Evolutionary conservation across 495 filamentous ascomycete genomes (phyloP), one percentile per base, ranked within the genome.

Genomic region (Aspergillus baeticus): DNA sequence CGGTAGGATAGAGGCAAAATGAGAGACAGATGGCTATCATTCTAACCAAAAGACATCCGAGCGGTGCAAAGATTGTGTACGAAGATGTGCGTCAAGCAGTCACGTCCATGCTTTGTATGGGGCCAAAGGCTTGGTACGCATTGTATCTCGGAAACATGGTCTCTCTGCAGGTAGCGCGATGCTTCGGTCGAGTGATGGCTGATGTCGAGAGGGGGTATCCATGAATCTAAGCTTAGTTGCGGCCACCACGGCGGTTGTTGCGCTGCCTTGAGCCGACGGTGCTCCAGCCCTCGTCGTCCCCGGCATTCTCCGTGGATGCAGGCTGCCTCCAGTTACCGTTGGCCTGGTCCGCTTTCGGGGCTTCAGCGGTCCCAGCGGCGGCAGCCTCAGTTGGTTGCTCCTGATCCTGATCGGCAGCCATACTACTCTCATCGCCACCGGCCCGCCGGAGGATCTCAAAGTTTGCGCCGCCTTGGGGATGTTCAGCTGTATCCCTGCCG

Each of bases 241-340:
- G 76, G 57, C 77, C 69, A 57, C 77, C 77, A 53, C 79, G 78
- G 53, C 79, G 77, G 66, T 76, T 79, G 68, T 72, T 80, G 64
- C 77, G 76, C 59, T 70, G 70, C 67, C 76, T 81, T 22, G 81
- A 69, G 64, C 75, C 70, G 41, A 92, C 87, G 11, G 87, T 90
- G 67, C 87, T 91, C 87, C 89, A 90, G 57, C 87, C 87, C 60
- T 91, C 89, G 21, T 86, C 85, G 54, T 89, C 71, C 31, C 71
- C 61, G 21, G 71, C 61, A 31, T 74, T 64, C 63, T 77, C 76
- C 11, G 70, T 61, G 29, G 66, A 58, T 54, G 59, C 63, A 34
- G 60, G 62, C 23, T 54, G 57, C 59, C 72, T 67, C 67, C 71
- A 76, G 60, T 61, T 70, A 52, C 76, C 76, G 49, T 80, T 79